Conservation (phyloP, 2,329 filamentous ascomycete genomes). For the Blumeriella jaapii region DNA sequence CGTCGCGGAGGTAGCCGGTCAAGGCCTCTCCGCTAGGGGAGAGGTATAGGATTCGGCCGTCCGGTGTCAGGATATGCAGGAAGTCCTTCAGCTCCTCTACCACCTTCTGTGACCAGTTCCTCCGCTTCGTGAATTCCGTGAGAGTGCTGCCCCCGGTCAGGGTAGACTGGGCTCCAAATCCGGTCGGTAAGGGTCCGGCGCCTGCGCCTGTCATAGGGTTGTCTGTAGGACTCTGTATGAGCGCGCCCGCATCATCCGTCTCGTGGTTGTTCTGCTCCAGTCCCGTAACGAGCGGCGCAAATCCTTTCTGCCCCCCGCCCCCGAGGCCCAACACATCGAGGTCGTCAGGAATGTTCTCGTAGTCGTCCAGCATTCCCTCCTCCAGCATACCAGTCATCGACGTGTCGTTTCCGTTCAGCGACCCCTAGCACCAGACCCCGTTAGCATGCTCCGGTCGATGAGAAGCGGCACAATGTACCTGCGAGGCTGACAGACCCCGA, state of each 20-base stretch:
- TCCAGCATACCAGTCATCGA: constrained; percentile 34
- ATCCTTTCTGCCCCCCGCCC: constrained; percentile 19
- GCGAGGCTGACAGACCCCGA: constrained; percentile 20
- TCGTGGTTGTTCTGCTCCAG: constrained; percentile 14
- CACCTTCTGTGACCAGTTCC: constrained; percentile 79
- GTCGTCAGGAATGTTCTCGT: constrained; percentile 33
- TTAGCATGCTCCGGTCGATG: constrained; percentile 3
- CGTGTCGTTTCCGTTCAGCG: constrained; percentile 17
- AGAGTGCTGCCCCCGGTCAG: constrained; percentile 37
- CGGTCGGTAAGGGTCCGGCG: constrained; percentile 25
- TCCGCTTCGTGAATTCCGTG: constrained; percentile 53
- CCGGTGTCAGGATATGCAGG: constrained; percentile 73
- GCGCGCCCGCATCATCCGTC: constrained; percentile 8
- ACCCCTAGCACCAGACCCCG: constrained; percentile 8
- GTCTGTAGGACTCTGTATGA: constrained; percentile 10
- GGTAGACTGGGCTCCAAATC: constrained; percentile 22
- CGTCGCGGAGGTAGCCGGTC: constrained; percentile 61
- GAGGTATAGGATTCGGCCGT: constrained; percentile 76
- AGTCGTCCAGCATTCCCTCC: constrained; percentile 30
- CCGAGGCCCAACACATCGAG: constrained; percentile 30
- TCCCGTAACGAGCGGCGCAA: constrained; percentile 18
- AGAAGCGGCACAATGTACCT: constrained; percentile 14
- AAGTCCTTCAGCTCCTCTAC: constrained; percentile 86
- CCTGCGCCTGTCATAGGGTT: constrained; percentile 21
- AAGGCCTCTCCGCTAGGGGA: constrained; percentile 66